phyloP scores from a whole-genome alignment of 202 grass and related monocot genomes.

The Zoysia matrella region DNA sequence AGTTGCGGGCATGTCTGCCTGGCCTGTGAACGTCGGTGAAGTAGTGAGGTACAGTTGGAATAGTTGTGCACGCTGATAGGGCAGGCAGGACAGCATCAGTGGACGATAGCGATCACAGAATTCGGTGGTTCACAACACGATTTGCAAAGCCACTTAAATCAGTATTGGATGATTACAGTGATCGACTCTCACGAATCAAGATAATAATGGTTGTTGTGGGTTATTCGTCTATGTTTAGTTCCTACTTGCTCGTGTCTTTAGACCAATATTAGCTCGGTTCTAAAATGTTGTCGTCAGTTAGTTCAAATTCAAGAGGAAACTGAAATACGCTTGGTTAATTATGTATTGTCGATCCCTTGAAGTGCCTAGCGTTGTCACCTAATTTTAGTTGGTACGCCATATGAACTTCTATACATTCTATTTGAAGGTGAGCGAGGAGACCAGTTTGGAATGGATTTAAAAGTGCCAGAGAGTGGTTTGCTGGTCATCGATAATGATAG shows the following conservation, averaged over 20 bases:
- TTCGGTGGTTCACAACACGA: background rate
- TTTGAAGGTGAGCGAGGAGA: constrained; percentile 12
- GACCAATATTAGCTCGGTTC: too few relatives aligned
- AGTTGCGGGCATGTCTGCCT: background rate
- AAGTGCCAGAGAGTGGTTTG: constrained; percentile 25
- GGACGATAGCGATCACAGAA: background rate
- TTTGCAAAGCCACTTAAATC: background rate
- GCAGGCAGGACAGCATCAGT: background rate
- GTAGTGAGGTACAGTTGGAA: constrained; percentile 38
- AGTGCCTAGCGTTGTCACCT: background rate
- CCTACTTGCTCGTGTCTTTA: background rate
- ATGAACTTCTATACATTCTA: background rate
- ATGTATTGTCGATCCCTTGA: background rate
- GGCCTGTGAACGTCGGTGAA: constrained; percentile 9
- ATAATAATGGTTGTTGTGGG: background rate
- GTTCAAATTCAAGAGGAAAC: too few relatives aligned
- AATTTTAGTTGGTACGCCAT: constrained; percentile 4
- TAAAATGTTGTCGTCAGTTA: too few relatives aligned
- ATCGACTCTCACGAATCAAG: background rate
- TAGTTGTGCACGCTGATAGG: background rate
- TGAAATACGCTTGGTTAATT: background rate
- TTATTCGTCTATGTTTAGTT: background rate
- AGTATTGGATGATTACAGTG: background rate
- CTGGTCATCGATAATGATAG: constrained; percentile 36
- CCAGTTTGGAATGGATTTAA: constrained; percentile 25